A percentile compares a stretch with the other conserved stretches of the same genome.
Conservation (phyloP, 306 rosid species). For the Mimosa pudica region DNA sequence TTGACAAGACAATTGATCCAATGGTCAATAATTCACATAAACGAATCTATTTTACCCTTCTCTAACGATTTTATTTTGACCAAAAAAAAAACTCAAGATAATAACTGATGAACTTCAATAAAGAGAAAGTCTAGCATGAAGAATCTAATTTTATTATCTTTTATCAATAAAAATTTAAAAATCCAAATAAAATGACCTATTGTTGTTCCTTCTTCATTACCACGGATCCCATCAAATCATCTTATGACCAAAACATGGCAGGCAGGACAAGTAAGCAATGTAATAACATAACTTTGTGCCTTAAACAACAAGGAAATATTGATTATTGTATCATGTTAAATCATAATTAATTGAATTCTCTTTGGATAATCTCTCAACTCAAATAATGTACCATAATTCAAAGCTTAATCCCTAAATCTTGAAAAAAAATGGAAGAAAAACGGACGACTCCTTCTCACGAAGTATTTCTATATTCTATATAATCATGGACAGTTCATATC, state of each 20-base stretch:
- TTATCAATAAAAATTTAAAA: background rate
- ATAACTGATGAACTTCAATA: background rate
- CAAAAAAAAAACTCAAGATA: background rate
- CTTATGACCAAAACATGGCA: background rate
- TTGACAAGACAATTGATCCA: background rate
- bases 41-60: background rate
- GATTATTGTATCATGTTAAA: slow-evolving; percentile 37
- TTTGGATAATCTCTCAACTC: slow-evolving; percentile 40
- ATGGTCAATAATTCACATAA: background rate
- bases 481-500: slow-evolving; percentile 32
- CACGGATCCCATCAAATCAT: background rate
- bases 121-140: background rate
- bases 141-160: background rate
- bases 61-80: background rate
- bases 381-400: slow-evolving; percentile 35
- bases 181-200: background rate
- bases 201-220: background rate
- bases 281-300: slow-evolving; percentile 25
- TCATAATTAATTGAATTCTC: slow-evolving; percentile 21
- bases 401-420: slow-evolving; percentile 37
- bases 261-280: background rate
- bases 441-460: slow-evolving; percentile 39
- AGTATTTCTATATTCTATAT: slow-evolving; percentile 58
- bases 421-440: slow-evolving; percentile 36
- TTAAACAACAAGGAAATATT: background rate